Percentiles rank a stretch among this genome's conserved stretches.
Evolutionary conservation across 768 basidiomycete species (phyloP).

Genomic region (Boletus pseudo-olivaceus): DNA sequence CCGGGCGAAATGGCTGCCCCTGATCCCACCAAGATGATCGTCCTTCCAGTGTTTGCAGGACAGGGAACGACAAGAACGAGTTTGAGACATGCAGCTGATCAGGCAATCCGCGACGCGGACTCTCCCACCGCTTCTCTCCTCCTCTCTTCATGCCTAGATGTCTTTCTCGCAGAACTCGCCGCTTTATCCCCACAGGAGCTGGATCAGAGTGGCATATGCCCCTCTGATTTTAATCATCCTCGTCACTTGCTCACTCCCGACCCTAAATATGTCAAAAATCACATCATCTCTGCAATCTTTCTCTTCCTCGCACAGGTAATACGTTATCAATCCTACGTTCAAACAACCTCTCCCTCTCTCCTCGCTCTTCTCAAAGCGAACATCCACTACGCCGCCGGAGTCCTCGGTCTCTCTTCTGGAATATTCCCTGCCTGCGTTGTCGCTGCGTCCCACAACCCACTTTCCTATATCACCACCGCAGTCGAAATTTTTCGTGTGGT

Average conservation of each 20-base stretch:
- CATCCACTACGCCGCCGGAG: constrained; percentile 31
- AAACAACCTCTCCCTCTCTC: constrained; percentile 23
- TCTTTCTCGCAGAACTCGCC: constrained; percentile 47
- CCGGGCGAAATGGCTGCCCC: constrained; percentile 7
- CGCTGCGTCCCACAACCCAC: constrained; percentile 38
- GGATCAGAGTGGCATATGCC: constrained; percentile 36
- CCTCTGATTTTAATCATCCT: constrained; percentile 42
- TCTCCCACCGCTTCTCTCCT: constrained; percentile 42
- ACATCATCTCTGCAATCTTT: constrained; percentile 45
- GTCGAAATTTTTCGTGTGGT: constrained; percentile 49
- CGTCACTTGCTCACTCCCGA: constrained; percentile 38
- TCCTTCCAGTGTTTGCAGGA: constrained; percentile 53
- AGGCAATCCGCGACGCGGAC: constrained; percentile 41
- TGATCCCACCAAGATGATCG: constrained; percentile 1
- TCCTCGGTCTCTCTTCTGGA: constrained; percentile 57
- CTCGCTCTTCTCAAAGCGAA: constrained; percentile 34
- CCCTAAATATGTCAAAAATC: constrained; percentile 39
- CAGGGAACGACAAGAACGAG: constrained; percentile 45
- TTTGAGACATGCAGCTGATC: constrained; percentile 31
- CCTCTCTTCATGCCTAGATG: constrained; percentile 48
- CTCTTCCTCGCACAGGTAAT: constrained; percentile 52
- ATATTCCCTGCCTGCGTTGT: constrained; percentile 52
- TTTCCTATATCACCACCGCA: constrained; percentile 42
- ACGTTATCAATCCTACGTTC: constrained; percentile 47
- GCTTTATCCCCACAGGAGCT: constrained; percentile 40